Evolutionary conservation across 2,329 filamentous ascomycete species (phyloP), one percentile per base, ranked within the genome.

Genomic region (Chrysoporthe cubensis): DNA sequence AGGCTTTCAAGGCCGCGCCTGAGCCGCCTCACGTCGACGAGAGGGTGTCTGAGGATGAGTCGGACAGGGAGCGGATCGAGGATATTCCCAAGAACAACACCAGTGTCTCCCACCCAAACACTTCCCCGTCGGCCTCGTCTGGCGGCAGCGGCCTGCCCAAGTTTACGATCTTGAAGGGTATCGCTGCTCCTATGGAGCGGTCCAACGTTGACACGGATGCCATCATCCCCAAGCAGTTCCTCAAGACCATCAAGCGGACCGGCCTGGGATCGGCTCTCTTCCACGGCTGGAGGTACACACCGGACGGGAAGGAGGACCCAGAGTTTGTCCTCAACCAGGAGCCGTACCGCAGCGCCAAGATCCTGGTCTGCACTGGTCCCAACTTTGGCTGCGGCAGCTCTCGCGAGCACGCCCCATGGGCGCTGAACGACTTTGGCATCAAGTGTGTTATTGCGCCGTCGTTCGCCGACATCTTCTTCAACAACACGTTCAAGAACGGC

Each of bases 401-500:
- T 42, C 90, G 96, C 77, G 96, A 98, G 81, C 96, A 98, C 82
- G 96, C 96, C 2, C 96, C 96, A 0, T 98, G 96, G 96, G 95
- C 96, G 6, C 87, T 98, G 34, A 89, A 97, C 67, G 96, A 98
- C 81, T 98, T 98, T 74, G 96, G 96, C 73, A 97, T 99, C 82
- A 93, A 91, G 77, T 95, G 91, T 78, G 86, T 98, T 75, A 97
- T 98, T 73, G 96, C 95, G 0, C 93, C 93, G 1, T 94, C 91
- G 1, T 88, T 87, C 68, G 92, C 91, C 68, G 93, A 97, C 76
- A 99, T 99, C 80, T 97, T 97, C 88, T 96, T 95, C 88, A 97
- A 97, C 88, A 99, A 99, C 85, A 96, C 92, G n/a, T 98, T 97
- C 88, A 98, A 99, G 87, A 99, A 99, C 83, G 95, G 95, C 83